Evolutionary conservation across 1,284 basidiomycete genomes (phyloP), one percentile per base, ranked within the genome.

Genomic region (Cystobasidiaceae sp.): DNA sequence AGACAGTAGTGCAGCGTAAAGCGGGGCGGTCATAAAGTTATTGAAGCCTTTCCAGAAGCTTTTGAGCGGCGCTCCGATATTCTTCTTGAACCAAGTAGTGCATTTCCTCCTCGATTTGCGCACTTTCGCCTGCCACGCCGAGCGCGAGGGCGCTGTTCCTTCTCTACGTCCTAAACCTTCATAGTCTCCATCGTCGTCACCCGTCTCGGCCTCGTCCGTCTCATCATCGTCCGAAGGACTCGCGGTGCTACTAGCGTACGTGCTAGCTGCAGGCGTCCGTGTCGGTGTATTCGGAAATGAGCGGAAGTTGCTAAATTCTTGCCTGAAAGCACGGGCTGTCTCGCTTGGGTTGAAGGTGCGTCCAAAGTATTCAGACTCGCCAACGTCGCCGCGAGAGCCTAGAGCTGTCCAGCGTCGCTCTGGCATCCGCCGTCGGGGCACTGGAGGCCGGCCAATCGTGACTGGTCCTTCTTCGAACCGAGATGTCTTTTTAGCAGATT

Each of bases 1-100:
- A 7, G 75, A 76, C 9, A 77, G 68, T 2, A 79, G 67, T 15
- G 78, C 77, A 4, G 78, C 69, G 45, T 67, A 66, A 55, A 68
- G 54, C 25, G 67, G 58, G 9, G 69, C 58, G 32, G 72, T 72
- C 70, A 74, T 72, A 56, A 74, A 74, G 13, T 58, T 69, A 34
- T 63, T 54, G 25, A 75, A 45, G 7, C 32, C 52, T 33, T 28
- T 62, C 1, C 50, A 52, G 27, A 72, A 50, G 27, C 52, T 62
- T 39, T 59, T 65, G 27, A 67, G 9, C n/a, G 72, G 72, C 59
- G 33, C 60, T 33, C 64, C 30, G 6, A 72, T 43, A 43, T 63
- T 48, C 19, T 34, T 41, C 33, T 32, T 54, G 45, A 65, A 45
- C 34, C 54, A 46, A 37, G 58, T 28, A 48, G 30, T 43, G 21